Percentiles rank a stretch among this genome's conserved stretches.
Evolutionary conservation across 75 land plant species (phyloP).

Genomic region (Cunninghamia lanceolata): DNA sequence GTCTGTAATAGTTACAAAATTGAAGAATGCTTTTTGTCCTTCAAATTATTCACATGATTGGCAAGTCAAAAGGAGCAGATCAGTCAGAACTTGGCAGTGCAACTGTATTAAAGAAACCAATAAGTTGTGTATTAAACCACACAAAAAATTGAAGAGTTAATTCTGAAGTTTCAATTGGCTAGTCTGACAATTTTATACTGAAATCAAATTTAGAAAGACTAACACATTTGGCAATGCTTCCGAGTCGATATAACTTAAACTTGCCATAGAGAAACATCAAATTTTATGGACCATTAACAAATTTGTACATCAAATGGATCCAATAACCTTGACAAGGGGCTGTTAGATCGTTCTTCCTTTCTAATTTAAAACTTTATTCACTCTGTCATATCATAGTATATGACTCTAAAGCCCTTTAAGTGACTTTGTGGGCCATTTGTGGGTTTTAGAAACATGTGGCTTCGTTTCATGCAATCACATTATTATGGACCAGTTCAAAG

Average conservation of each 20-base stretch:
- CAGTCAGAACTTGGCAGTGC: not conserved
- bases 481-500: not conserved
- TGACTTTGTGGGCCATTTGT: not conserved
- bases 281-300: not conserved
- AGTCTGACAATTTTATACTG: not conserved
- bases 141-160: not conserved
- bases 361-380: not conserved
- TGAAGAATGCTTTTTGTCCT: no score
- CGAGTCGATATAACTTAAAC: not conserved
- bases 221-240: not conserved
- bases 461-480: not conserved
- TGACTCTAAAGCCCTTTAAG: not conserved
- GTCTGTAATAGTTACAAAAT: no score
- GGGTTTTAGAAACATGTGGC: not conserved
- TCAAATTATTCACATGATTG: no score
- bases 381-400: not conserved
- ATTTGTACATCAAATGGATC: not conserved
- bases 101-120: not conserved
- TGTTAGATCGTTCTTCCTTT: not conserved
- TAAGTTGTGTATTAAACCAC: not conserved
- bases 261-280: not conserved
- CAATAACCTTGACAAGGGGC: not conserved
- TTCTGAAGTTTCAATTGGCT: not conserved
- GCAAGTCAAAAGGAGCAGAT: no score
- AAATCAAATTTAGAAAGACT: not conserved